A percentile compares a stretch with the other conserved stretches of the same genome.
phyloP scores from a whole-genome alignment of 208 protist genomes.

The Entamoeba invadens region DNA sequence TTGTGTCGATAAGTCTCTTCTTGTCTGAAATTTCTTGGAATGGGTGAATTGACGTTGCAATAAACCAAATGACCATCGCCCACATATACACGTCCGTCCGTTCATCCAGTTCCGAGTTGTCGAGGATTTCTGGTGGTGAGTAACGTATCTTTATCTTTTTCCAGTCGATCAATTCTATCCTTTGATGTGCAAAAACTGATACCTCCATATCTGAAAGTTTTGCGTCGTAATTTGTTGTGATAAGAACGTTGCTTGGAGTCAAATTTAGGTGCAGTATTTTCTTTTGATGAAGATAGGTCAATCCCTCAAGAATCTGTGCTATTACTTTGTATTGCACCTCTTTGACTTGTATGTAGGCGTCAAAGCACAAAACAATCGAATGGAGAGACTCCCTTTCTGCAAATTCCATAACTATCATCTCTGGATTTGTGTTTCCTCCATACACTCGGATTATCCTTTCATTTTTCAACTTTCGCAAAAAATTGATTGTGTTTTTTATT shows the following conservation, averaged over 20 bases:
- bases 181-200: not conserved
- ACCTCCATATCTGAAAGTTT: not conserved
- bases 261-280: not conserved
- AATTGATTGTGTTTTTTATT: not conserved
- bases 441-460: not conserved
- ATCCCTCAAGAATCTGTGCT: not conserved
- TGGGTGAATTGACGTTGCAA: not conserved
- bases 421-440: not conserved
- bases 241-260: not conserved
- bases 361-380: not conserved
- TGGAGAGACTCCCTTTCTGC: not conserved
- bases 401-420: not conserved
- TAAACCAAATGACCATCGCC: not conserved
- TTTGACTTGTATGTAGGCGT: not conserved
- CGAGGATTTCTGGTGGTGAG: not conserved
- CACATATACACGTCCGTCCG: not conserved
- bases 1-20: not conserved
- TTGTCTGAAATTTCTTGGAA: not conserved
- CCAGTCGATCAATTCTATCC: not conserved
- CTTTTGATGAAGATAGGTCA: not conserved
- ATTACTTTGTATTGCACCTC: not conserved
- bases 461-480: not conserved
- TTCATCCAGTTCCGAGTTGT: not conserved
- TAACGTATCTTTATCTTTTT: not conserved
- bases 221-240: not conserved